Conservation (phyloP, 108 stramenopile genomes). For the Conticribra weissflogii region DNA sequence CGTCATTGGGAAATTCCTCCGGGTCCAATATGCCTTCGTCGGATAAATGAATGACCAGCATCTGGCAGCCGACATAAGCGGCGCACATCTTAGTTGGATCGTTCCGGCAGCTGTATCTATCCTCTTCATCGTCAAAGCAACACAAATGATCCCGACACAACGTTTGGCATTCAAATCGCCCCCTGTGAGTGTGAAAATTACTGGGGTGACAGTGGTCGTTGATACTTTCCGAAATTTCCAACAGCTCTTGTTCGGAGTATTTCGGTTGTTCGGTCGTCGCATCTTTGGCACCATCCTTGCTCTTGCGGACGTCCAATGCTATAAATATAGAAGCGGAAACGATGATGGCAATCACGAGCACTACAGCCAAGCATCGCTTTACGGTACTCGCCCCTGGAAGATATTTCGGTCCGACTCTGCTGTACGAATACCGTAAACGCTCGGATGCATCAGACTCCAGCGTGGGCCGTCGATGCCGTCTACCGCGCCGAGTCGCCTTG, state of each 20-base stretch:
- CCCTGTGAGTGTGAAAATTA: conserved; percentile 18
- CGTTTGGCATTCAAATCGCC: conserved; percentile 20
- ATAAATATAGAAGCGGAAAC: neutral
- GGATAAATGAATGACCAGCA: neutral
- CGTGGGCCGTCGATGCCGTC: neutral
- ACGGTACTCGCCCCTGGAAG: neutral
- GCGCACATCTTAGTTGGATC: conserved; percentile 25
- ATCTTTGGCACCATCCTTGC: too few species aligned
- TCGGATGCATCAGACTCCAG: neutral
- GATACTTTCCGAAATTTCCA: conserved; percentile 9
- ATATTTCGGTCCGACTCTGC: neutral
- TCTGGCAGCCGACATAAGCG: conserved; percentile 21
- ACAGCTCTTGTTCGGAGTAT: conserved; percentile 6
- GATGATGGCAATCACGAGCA: neutral
- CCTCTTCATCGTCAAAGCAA: conserved; percentile 16
- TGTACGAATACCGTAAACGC: too few species aligned
- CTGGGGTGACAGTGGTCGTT: neutral
- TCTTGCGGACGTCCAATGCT: neutral
- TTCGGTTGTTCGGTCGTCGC: neutral
- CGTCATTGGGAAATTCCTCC: neutral
- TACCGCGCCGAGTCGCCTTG: neutral
- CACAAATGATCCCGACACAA: conserved; percentile 23
- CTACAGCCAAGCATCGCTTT: neutral
- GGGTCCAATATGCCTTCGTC: neutral
- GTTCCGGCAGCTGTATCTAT: conserved; percentile 4